Conservation (phyloP, 306 rosid genomes). For the Ammopiptanthus mongolicus region DNA sequence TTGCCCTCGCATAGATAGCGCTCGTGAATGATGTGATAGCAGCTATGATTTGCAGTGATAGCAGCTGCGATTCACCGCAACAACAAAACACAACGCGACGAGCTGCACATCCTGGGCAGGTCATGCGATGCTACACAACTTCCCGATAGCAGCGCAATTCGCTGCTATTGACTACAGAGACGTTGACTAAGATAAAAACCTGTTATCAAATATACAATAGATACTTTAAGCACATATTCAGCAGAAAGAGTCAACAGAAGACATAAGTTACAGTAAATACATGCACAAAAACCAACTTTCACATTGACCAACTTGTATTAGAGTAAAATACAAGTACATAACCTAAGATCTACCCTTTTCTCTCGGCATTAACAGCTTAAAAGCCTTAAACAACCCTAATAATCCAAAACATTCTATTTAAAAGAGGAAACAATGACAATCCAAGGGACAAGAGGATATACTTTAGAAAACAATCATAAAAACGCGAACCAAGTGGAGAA, state of each 20-base stretch:
- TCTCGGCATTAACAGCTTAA: constrained; percentile 4
- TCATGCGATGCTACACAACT: no score
- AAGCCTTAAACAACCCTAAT: background rate
- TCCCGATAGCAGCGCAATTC: no score
- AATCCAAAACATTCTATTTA: background rate
- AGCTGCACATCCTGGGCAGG: no score
- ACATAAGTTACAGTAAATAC: background rate
- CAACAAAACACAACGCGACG: no score
- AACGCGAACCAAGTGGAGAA: background rate
- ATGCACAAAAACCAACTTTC: background rate
- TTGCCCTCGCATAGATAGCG: no score
- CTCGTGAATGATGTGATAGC: no score
- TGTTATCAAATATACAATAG: background rate
- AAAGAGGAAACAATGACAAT: background rate
- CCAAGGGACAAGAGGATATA: background rate
- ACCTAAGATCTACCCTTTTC: background rate
- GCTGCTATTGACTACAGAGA: no score
- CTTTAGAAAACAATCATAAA: background rate
- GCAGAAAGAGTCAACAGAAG: background rate
- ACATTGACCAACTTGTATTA: background rate
- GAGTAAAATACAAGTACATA: background rate
- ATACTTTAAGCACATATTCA: background rate
- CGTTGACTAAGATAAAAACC: no score
- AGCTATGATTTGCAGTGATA: no score
- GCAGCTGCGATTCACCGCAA: no score